These are phyloP conservation scores for Thalassiosira delicatula DNA, from an alignment of 352 stramenopile species.

Conservation along the genomic window DNA sequence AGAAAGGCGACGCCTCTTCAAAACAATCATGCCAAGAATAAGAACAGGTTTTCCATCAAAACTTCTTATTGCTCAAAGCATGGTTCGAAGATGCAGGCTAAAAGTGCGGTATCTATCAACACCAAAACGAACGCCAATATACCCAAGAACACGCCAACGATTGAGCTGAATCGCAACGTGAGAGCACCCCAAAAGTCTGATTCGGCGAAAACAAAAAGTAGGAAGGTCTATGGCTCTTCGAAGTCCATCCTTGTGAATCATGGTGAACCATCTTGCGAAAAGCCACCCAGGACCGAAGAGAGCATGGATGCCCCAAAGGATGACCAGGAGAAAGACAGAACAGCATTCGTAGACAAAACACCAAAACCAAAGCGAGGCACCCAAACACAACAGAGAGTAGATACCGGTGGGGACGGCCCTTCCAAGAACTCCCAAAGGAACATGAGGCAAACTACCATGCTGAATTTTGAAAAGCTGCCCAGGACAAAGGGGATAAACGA, in stretches of 20 bases:
- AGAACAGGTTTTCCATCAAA: conserved; percentile 2
- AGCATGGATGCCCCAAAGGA: not conserved
- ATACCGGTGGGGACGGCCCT: too few species aligned
- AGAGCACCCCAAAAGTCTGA: conserved; percentile 32
- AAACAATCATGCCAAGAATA: conserved; percentile 40
- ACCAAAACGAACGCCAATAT: too few species aligned
- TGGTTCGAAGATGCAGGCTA: too few species aligned
- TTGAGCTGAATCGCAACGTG: conserved; percentile 12
- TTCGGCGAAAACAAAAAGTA: conserved; percentile 12
- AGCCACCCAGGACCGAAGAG: conserved; percentile 6
- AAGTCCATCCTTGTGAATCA: conserved; percentile 11
- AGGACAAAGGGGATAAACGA: too few species aligned
- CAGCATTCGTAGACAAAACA: not conserved
- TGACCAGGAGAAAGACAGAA: not conserved
- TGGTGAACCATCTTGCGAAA: not conserved
- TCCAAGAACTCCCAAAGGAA: too few species aligned
- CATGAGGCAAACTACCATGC: too few species aligned
- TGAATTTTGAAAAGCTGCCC: too few species aligned
- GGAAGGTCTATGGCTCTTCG: not conserved
- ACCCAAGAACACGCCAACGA: too few species aligned
- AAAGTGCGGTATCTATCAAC: too few species aligned
- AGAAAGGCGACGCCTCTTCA: conserved; percentile 32
- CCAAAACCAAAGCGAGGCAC: conserved; percentile 1
- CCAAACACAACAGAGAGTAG: too few species aligned
- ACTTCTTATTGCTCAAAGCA: too few species aligned